Evolutionary conservation across 345 rosid genomes (phyloP).

Genomic region (Aquilaria malaccensis): DNA sequence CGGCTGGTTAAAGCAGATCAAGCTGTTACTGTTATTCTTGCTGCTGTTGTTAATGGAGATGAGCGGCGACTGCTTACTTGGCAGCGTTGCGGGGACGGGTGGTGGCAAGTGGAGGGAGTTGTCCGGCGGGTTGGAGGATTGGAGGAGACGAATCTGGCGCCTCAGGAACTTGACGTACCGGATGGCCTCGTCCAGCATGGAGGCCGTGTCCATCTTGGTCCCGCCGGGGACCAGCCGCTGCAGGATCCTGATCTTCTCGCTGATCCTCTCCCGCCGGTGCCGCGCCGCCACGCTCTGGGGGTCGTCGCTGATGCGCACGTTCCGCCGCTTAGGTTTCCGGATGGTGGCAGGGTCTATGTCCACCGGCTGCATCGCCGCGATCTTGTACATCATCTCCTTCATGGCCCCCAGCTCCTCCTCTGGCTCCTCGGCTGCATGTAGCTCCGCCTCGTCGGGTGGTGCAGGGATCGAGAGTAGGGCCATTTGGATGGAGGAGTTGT

Average conservation of each 20-base stretch:
- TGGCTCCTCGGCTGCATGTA: slow-evolving; percentile 45
- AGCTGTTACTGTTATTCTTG: background rate
- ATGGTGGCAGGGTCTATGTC: slow-evolving; percentile 84
- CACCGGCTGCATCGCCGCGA: slow-evolving; percentile 92
- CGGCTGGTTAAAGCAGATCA: slow-evolving; percentile 28
- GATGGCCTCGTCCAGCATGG: slow-evolving; percentile 93
- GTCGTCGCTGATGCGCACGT: slow-evolving; percentile 83
- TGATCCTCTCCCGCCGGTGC: slow-evolving; percentile 80
- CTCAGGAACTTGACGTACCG: slow-evolving; percentile 93
- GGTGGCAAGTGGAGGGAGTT: slow-evolving; percentile 21
- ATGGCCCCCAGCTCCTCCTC: slow-evolving; percentile 79
- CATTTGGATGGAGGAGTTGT: slow-evolving; percentile 5
- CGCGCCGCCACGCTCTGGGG: slow-evolving; percentile 99
- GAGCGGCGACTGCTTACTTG: slow-evolving; percentile 12
- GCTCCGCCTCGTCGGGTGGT: slow-evolving; percentile 12
- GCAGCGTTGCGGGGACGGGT: slow-evolving; percentile 17
- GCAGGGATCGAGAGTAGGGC: slow-evolving; percentile 9
- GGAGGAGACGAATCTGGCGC: slow-evolving; percentile 70
- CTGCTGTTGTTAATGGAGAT: slow-evolving; percentile 9
- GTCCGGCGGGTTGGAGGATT: slow-evolving; percentile 19
- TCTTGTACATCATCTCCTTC: slow-evolving; percentile 98
- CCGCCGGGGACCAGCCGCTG: slow-evolving; percentile 96
- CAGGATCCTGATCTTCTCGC: slow-evolving; percentile 85
- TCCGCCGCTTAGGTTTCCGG: slow-evolving; percentile 74
- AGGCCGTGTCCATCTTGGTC: slow-evolving; percentile 91